These are phyloP conservation scores for Salix arbutifolia DNA, from an alignment of 345 rosid genomes.

Conservation along the genomic window DNA sequence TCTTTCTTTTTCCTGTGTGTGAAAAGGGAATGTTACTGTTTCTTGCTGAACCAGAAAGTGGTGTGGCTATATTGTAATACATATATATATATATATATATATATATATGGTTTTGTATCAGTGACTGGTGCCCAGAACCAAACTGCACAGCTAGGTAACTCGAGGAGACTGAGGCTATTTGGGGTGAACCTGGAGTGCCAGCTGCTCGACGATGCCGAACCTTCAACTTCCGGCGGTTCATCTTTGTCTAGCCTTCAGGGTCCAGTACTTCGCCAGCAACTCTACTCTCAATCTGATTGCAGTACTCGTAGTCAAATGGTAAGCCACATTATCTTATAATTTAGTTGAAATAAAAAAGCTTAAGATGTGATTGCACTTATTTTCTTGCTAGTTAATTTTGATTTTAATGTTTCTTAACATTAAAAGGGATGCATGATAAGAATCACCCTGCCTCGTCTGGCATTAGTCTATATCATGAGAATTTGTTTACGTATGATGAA, in stretches of 20 bases:
- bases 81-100: not conserved
- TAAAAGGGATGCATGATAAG: conserved; percentile 13
- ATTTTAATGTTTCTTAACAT: conserved; percentile 11
- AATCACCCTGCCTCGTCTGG: too few species aligned
- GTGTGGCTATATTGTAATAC: not conserved
- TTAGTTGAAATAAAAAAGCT: not conserved
- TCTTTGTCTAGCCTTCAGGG: conserved; percentile 39
- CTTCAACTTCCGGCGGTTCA: conserved; percentile 62
- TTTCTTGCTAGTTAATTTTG: not conserved
- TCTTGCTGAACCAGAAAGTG: not conserved
- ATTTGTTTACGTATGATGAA: not conserved
- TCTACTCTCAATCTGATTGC: conserved; percentile 27
- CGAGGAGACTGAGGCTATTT: conserved; percentile 68
- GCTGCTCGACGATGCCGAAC: conserved; percentile 48
- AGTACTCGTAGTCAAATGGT: conserved; percentile 35
- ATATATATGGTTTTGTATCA: not conserved
- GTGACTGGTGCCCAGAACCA: conserved; percentile 36
- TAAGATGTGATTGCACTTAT: not conserved
- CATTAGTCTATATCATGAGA: not conserved
- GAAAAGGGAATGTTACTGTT: not conserved
- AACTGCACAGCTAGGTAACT: conserved; percentile 38
- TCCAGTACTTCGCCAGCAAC: conserved; percentile 18
- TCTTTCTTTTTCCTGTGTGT: not conserved
- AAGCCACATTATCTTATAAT: conserved; percentile 13
- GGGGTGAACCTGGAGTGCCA: conserved; percentile 93